phyloP scores from a whole-genome alignment of 768 basidiomycete genomes.

The Aureoboletus auriporus region DNA sequence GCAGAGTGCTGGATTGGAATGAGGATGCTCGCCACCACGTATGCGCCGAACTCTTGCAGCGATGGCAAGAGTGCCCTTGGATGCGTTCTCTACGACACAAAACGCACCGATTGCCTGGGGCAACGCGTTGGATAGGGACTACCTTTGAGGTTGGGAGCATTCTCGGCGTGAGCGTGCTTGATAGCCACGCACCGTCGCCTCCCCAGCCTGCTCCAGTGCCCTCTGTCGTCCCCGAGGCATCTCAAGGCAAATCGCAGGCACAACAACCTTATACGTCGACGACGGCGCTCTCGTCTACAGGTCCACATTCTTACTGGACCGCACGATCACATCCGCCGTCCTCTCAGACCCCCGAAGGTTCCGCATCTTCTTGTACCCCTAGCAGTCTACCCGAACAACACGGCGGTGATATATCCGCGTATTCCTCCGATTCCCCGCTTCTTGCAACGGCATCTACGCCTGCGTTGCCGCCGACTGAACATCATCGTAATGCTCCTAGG shows the following conservation, averaged over 20 bases:
- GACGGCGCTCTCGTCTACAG: constrained; percentile 18
- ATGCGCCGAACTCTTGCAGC: constrained; percentile 52
- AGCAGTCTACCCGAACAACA: constrained; percentile 11
- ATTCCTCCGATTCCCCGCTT: constrained; percentile 25
- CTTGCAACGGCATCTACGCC: constrained; percentile 11
- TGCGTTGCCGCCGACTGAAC: constrained; percentile 3
- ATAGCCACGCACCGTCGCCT: constrained; percentile 16
- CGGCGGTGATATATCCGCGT: constrained; percentile 8
- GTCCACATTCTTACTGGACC: constrained; percentile 20
- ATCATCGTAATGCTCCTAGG: constrained; percentile 8
- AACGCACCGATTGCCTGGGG: not conserved
- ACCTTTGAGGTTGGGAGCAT: constrained; percentile 80
- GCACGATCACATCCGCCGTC: constrained; percentile 15
- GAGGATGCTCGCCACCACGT: constrained; percentile 47
- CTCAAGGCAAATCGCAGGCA: not conserved
- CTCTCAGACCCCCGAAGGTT: not conserved
- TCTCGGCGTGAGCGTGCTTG: constrained; percentile 61
- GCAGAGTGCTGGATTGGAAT: constrained; percentile 63
- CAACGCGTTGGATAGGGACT: constrained; percentile 58
- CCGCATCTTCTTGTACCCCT: not conserved
- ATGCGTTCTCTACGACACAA: constrained; percentile 39
- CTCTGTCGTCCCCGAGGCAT: not conserved
- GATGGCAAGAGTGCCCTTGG: constrained; percentile 72
- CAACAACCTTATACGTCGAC: constrained; percentile 15
- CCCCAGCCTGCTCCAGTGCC: not conserved